Base-by-base conservation (phyloP, 192 early-diverging fungal genomes). In the Backusella westeae region DNA sequence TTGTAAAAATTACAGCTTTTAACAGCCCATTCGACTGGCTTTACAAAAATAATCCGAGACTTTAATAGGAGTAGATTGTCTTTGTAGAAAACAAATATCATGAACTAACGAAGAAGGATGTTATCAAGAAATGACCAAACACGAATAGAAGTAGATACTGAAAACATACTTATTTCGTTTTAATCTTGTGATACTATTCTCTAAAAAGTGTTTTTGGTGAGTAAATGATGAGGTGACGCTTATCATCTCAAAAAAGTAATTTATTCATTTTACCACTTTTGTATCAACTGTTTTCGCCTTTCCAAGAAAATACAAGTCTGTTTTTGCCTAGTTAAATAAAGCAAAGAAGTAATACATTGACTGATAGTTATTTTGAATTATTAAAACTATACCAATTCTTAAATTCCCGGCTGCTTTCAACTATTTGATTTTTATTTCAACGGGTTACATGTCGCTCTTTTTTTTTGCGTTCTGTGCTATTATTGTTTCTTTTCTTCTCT, bases 331-430 rank as follows among this genome's bases (percentile, higher is more conserved):
- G 9, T 8, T 2, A 1, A 23, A 59, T 23, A 21, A 59, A 26
- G n/a, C 8, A 23, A 59, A 59, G 53, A 26, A 12, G 23, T 10
- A 9, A 23, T 59, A 3, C 53, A 59, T 26, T 26, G 23, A 59
- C 7, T 10, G 19, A 49, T 19, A 49, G 15, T 21, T 49, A 59
- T 23, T 23, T 26, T 52, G 52, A 12, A 59, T 23, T 59, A 26
- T 26, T 59, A 59, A 59, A 59, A 59, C 23, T 12, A 59, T 3
- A 9, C 2, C 21, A 26, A 23, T 12, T 26, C 9, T 23, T 23
- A 59, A 59, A 59, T 59, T 59, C 21, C 53, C 53, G 53, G 53
- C 53, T 59, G 53, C n/a, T 59, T 59, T 59, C n/a, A 59, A 23
- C 23, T 59, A 59, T 59, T 59, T 59, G 7, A 59, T 59, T 59